Conservation (phyloP, 164 flowering plant species). For the Chimonanthus salicifolius region DNA sequence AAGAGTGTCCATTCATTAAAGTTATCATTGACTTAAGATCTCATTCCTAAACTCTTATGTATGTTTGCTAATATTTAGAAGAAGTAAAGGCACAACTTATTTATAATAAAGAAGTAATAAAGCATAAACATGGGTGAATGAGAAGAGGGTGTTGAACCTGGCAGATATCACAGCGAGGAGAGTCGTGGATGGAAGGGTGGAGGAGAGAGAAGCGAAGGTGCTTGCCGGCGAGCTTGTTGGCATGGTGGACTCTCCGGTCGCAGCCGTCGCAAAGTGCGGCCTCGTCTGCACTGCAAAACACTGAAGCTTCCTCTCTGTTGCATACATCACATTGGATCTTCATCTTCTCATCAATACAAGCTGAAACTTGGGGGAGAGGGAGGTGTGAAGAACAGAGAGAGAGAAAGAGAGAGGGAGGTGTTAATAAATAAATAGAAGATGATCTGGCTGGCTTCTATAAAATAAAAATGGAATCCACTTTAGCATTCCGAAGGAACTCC, state of each 20-base stretch:
- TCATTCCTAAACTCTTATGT: too few species aligned
- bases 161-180: conserved; percentile 33
- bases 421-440: background rate
- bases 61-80: too few species aligned
- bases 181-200: conserved; percentile 13
- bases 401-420: background rate
- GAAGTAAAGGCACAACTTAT: too few species aligned
- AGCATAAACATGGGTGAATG: background rate
- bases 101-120: too few species aligned
- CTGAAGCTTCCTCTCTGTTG: conserved; percentile 21
- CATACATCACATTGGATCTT: conserved; percentile 38
- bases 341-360: conserved; percentile 10
- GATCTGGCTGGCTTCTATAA: background rate
- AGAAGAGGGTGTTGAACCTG: conserved; percentile 13
- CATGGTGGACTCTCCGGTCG: conserved; percentile 28
- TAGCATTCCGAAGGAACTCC: background rate
- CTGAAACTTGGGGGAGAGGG: background rate
- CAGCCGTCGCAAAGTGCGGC: conserved; percentile 32
- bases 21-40: too few species aligned
- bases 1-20: too few species aligned
- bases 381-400: background rate
- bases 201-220: conserved; percentile 34
- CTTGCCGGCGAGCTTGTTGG: conserved; percentile 34
- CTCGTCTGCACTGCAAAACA: conserved; percentile 35
- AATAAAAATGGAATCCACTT: background rate